Evolutionary conservation across 257 asterid genomes (phyloP), one percentile per base, ranked within the genome.

Genomic region (Nicotiana obtusifolia): DNA sequence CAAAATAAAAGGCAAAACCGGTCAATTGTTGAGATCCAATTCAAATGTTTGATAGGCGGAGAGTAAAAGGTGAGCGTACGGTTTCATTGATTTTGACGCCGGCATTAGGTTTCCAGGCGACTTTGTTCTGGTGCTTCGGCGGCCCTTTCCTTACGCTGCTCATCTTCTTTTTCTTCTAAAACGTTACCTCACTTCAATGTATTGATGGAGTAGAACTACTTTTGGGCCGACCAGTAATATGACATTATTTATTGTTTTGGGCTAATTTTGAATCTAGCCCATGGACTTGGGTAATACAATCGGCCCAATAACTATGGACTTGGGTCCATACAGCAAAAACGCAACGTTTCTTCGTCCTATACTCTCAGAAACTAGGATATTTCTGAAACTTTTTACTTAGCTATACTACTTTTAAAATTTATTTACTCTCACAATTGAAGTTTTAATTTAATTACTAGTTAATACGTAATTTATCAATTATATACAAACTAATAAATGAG

Each of bases 71-170:
- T 20, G 41, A 3, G 14, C 61, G 64, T 87, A 93, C 99, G 22
- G 97, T 86, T 81, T 97, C 98, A 75, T 95, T 95, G 81, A 95
- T 94, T 84, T 85, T 93, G 54, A 22, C 41, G 69, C 95, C 97
- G 86, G 87, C 87, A 81, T 91, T 81, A 16, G 99, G 96, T 71
- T 90, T 91, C 98, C 99, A 95, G 30, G 96, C 98, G 84, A 82
- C 81, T 83, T 84, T 89, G 92, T 93, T 95, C 83, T 89, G 93
- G 91, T 95, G 97, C 88, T 92, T 95, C 20, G 93, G 97, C 66
- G 96, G 95, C 78, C 99, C 97, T 81, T 82, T 88, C 41, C 88
- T 76, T 83, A 87, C 83, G 88, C 89, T 61, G 84, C 89, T 93
- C 96, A 89, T 91, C 84, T 87, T 82, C 22, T 44, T 57, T 30